These are phyloP conservation scores for Boletus sp. DNA, from an alignment of 768 basidiomycete genomes.

Conservation along the genomic window DNA sequence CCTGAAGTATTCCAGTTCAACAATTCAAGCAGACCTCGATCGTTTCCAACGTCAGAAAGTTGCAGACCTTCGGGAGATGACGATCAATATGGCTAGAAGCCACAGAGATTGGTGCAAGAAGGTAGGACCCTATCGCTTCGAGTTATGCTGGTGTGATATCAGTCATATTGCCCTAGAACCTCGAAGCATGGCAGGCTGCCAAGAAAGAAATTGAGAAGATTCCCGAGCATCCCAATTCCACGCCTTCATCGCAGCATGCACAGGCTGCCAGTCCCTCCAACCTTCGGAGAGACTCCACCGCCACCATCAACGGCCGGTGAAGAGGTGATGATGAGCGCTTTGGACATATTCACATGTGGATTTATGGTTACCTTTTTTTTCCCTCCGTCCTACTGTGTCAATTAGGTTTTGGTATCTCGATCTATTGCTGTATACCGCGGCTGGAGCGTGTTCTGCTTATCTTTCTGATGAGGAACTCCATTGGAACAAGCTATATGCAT, in stretches of 20 bases:
- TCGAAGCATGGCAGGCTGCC: conserved; percentile 97
- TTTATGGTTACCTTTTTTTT: conserved; percentile 6
- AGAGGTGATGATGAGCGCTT: conserved; percentile 12
- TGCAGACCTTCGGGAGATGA: conserved; percentile 92
- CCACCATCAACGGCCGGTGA: conserved; percentile 66
- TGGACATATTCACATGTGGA: conserved; percentile 7
- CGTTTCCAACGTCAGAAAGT: conserved; percentile 99
- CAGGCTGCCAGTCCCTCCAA: conserved; percentile 37
- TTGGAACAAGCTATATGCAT: background rate
- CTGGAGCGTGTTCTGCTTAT: conserved; percentile 7
- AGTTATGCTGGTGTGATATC: conserved; percentile 12
- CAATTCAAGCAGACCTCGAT: conserved; percentile 96
- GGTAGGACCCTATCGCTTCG: conserved; percentile 42
- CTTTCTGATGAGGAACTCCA: conserved; percentile 10
- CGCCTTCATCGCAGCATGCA: conserved; percentile 41
- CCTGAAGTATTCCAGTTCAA: conserved; percentile 93
- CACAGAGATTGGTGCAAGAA: conserved; percentile 98
- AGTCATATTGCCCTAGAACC: conserved; percentile 57
- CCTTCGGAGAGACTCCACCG: conserved; percentile 62
- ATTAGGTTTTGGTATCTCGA: conserved; percentile 15
- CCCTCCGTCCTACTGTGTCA: conserved; percentile 11
- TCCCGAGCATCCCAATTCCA: conserved; percentile 82
- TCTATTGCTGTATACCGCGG: conserved; percentile 23
- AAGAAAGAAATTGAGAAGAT: conserved; percentile 90
- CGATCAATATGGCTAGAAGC: conserved; percentile 82